Evolutionary conservation across 208 protist species (phyloP).

Genomic region (Trypanosoma melophagium): DNA sequence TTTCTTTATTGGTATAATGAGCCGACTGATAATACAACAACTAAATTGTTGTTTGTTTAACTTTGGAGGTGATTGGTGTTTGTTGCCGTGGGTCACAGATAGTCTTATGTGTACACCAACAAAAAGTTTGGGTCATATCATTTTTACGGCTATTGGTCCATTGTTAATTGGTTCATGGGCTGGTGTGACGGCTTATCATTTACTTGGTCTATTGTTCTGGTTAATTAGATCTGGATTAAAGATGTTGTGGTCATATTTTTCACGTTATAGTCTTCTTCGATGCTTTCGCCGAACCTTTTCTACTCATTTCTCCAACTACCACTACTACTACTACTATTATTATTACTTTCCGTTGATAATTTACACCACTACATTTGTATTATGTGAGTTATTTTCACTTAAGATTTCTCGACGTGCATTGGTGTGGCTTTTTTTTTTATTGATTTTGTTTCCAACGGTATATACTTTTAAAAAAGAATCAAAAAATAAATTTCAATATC

Average conservation of each 20-base stretch:
- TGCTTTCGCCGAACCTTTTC: not conserved
- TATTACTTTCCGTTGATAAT: not conserved
- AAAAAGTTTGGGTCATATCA: not conserved
- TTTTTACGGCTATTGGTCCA: constrained; percentile 11
- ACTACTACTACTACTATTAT: not conserved
- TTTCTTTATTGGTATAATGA: constrained; percentile 5
- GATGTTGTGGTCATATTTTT: not conserved
- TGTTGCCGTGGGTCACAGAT: constrained; percentile 20
- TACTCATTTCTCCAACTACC: too few species aligned
- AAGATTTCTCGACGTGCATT: constrained; percentile 12
- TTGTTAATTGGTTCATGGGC: constrained; percentile 5
- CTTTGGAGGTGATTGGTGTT: not conserved
- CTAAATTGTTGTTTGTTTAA: constrained; percentile 17
- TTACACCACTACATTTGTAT: not conserved
- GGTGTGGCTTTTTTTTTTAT: constrained; percentile 14
- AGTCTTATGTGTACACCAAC: constrained; percentile 9
- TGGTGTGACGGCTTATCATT: constrained; percentile 7
- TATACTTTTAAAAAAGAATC: not conserved
- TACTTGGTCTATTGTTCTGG: constrained; percentile 6
- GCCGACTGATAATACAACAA: constrained; percentile 13
- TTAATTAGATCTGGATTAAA: not conserved
- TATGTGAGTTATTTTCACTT: constrained; percentile 1
- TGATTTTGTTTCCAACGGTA: constrained; percentile 7
- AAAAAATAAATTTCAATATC: not conserved
- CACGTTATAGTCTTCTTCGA: not conserved